Evolutionary conservation across 129 eudicot species (phyloP), one percentile per base, ranked within the genome.

Genomic region (Logfia minima): DNA sequence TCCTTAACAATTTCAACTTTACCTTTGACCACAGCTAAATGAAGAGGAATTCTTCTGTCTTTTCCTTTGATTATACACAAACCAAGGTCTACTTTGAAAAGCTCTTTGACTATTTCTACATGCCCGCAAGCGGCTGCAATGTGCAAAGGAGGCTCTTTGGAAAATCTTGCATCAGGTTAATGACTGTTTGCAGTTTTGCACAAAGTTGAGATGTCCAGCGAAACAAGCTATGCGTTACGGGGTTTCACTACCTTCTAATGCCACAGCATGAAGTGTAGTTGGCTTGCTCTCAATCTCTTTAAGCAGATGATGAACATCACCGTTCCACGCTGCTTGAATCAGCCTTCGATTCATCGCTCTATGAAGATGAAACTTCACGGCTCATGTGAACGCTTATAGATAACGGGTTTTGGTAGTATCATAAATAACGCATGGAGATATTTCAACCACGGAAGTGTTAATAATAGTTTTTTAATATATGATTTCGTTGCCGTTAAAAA

Each of bases 91-190:
- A 85, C 80, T 21, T 81, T 76, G 60, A 87, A 62, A 11, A 90
- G 55, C 84, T 81, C 90, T 41, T 71, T 85, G 55, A 87, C 90
- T 31, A 87, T 82, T 23, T 84, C 87, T n/a, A 41, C n/a, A 75
- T 80, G 70, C 26, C 96, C 87, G 74, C 61, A 74, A 24, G 87
- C 85, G 3, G 90, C 79, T 0, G 96, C 96, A 10, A 86, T 80
- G 76, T 87, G 90, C 58, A 87, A 35, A 7, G 92, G 90, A 39
- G 84, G 70, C 65, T 85, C 87, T 14, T 4, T 10, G 0, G 61
- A 51, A 35, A 85, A 78, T 13, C 82, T 0, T 55, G 72, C 74
- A 68, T 66, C 63, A 80, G 59, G 21, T 62, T 73, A 16, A 84
- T 19, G 24, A 87, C 11, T 29, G 78, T 82, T n/a, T 26, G 51